Evolutionary conservation across 2,329 filamentous ascomycete species (phyloP).

Genomic region (Biscogniauxia marginata): DNA sequence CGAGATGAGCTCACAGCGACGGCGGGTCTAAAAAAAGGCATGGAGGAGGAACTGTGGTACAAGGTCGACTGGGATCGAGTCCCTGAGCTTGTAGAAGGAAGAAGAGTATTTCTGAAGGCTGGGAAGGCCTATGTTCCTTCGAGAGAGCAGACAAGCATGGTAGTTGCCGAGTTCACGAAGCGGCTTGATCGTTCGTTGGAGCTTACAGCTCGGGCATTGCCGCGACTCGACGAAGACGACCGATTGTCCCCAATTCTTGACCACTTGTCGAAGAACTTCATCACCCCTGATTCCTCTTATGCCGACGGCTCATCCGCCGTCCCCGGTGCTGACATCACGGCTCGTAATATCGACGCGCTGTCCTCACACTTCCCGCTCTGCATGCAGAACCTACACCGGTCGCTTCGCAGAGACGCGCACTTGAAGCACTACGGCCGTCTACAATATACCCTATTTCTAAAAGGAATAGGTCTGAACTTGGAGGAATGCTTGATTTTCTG

Average conservation of each 20-base stretch:
- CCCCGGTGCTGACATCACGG: conserved; percentile 71
- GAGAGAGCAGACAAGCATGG: conserved; percentile 83
- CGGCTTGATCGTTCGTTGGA: conserved; percentile 80
- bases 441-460: conserved; percentile 95
- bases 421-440: conserved; percentile 91
- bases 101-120: conserved; percentile 71
- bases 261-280: conserved; percentile 93
- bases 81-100: conserved; percentile 80
- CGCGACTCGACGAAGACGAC: conserved; percentile 93
- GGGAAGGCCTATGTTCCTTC: conserved; percentile 92
- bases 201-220: conserved; percentile 87
- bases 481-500: conserved; percentile 92
- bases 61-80: conserved; percentile 96
- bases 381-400: conserved; percentile 88
- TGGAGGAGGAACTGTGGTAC: conserved; percentile 86
- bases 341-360: conserved; percentile 75
- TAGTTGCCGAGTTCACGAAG: conserved; percentile 80
- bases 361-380: conserved; percentile 85
- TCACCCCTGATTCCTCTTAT: conserved; percentile 84
- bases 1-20: conserved; percentile 59
- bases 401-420: conserved; percentile 82
- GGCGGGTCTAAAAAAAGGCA: conserved; percentile 35
- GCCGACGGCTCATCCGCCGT: conserved; percentile 62
- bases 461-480: conserved; percentile 88
- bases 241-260: conserved; percentile 68